Evolutionary conservation across 2,329 filamentous ascomycete species (phyloP), one percentile per base, ranked within the genome.

Genomic region (Cercospora zeae-maydis): DNA sequence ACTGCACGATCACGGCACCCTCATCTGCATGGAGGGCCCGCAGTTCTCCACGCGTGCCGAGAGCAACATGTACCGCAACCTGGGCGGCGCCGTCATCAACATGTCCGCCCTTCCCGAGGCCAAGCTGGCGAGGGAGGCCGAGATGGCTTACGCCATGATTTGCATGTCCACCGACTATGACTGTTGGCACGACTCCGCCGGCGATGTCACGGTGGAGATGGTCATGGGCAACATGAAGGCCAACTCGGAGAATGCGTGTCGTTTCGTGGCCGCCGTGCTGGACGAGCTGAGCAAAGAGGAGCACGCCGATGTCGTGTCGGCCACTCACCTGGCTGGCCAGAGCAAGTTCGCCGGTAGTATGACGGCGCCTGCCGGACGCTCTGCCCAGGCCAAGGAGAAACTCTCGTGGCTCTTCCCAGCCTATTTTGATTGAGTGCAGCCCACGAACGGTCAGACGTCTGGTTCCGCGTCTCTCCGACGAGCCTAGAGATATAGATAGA

Each of bases 91-190:
- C 68, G 91, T 98, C 58, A 98, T 99, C 83, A 98, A 98, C 85
- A 99, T 99, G 95, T 96, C 91, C 49, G 89, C 89, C 13, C 84
- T 99, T 14, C 95, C 95, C 19, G 95, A 99, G 80, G 90, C 93
- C 55, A 99, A 99, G 83, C 87, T 99, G 19, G 95, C 95, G 9
- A 88, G 91, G 59, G 95, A 99, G 81, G 95, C 95, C 24, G 95
- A 99, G 82, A 90, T 99, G 71, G 90, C 89, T 36, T 98, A 98
- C 79, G 92, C 96, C 81, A 96, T 97, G 86, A 96, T 99, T 74
- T 96, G 93, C 83, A 99, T 99, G 95, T 91, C 92, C 34, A 99
- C 95, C 30, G 95, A 99, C 81, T 99, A 99, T 78, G 95, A 99
- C 82, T 98, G 93, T 86, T 99, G 95, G 95, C 90, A 93, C 75